A percentile compares a stretch with the other conserved stretches of the same genome.
These are phyloP conservation scores for Starmera dryadoides DNA, from an alignment of 805 yeast genomes.

Conservation along the genomic window DNA sequence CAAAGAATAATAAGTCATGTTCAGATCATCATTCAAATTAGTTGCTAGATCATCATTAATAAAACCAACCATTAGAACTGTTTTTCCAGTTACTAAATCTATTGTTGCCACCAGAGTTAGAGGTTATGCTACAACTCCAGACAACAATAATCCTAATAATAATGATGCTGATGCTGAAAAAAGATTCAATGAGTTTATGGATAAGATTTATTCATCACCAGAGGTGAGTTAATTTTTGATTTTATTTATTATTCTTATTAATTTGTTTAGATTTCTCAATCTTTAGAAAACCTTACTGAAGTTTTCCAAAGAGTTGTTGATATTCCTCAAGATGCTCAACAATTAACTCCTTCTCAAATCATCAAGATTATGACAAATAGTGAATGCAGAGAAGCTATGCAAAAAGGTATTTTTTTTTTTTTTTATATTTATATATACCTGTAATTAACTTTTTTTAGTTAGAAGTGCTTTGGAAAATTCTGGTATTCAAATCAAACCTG, in stretches of 20 bases:
- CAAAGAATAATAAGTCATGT: too few relatives aligned
- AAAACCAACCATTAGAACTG: not conserved
- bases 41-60: not conserved
- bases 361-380: slow-evolving; percentile 19
- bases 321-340: slow-evolving; percentile 11
- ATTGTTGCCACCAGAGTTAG: not conserved
- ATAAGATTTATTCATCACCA: slow-evolving; percentile 1
- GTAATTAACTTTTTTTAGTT: slow-evolving; percentile 1
- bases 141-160: too few relatives aligned
- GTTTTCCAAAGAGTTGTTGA: slow-evolving; percentile 17
- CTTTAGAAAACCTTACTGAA: slow-evolving; percentile 13
- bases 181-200: not conserved
- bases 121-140: not conserved
- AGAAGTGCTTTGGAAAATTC: slow-evolving; percentile 18
- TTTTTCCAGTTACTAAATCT: not conserved
- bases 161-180: not conserved
- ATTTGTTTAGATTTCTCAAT: slow-evolving; percentile 1
- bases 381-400: slow-evolving; percentile 19
- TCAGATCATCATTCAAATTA: not conserved
- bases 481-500: slow-evolving; percentile 20
- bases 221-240: not conserved
- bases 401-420: slow-evolving; percentile 5
- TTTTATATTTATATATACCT: not conserved
- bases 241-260: not conserved
- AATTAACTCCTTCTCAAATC: slow-evolving; percentile 12